phyloP scores from a whole-genome alignment of 345 rosid genomes.

The Eucalyptus rudis region DNA sequence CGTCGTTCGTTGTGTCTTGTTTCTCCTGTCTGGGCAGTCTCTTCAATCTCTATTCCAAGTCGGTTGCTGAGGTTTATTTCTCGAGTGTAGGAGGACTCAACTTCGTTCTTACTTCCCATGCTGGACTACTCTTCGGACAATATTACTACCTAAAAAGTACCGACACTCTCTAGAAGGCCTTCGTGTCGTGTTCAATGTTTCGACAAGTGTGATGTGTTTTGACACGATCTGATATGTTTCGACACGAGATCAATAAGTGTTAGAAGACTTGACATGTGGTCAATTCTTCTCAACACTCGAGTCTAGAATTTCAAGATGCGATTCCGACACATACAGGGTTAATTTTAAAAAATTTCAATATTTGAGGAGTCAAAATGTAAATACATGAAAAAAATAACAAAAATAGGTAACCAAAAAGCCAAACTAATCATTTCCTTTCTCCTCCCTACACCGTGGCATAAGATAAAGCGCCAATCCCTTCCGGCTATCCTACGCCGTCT shows the following conservation, averaged over 20 bases:
- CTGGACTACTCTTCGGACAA: background rate
- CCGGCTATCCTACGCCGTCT: fast-evolving
- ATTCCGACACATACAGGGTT: fast-evolving
- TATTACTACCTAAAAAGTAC: background rate
- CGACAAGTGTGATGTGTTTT: fast-evolving
- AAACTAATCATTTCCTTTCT: no score
- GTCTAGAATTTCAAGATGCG: fast-evolving
- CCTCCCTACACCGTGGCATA: fast-evolving
- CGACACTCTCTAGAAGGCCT: no score
- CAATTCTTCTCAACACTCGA: fast-evolving
- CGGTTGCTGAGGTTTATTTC: background rate
- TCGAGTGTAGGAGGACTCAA: background rate
- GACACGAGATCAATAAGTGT: fast-evolving
- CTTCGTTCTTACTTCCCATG: background rate
- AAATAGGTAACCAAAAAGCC: no score
- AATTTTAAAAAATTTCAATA: no score
- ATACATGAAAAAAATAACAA: no score
- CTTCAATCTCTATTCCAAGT: background rate
- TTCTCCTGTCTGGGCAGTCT: background rate
- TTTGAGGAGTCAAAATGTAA: fast-evolving
- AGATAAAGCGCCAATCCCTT: no score
- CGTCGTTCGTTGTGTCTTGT: background rate
- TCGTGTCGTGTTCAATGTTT: fast-evolving
- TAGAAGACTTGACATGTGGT: fast-evolving
- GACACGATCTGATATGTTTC: fast-evolving